Evolutionary conservation across 345 rosid species (phyloP).

Genomic region (Alliaria petiolata): DNA sequence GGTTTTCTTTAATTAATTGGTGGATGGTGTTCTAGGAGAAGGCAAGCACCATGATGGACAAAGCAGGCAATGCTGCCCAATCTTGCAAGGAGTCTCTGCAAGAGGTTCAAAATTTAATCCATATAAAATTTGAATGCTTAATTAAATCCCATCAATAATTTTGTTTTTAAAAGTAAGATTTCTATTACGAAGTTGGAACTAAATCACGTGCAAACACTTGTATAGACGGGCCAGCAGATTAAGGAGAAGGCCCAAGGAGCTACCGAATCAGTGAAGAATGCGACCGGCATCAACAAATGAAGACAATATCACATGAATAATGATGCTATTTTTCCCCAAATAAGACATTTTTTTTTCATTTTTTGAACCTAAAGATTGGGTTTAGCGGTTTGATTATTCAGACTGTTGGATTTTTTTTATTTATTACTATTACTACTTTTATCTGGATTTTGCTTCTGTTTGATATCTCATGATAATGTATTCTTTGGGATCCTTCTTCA

Average conservation of each 20-base stretch:
- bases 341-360: too few relatives aligned
- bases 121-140: not conserved
- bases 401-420: too few relatives aligned
- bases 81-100: constrained; percentile 54
- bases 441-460: not conserved
- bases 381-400: too few relatives aligned
- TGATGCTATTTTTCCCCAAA: not conserved
- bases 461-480: not conserved
- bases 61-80: constrained; percentile 54
- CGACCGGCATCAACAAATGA: constrained; percentile 51
- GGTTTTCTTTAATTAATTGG: not conserved
- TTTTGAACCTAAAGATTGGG: too few relatives aligned
- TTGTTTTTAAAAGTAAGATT: not conserved
- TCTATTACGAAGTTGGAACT: not conserved
- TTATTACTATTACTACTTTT: too few relatives aligned
- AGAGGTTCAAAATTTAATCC: constrained; percentile 34
- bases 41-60: constrained; percentile 51
- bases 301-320: not conserved
- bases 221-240: constrained; percentile 59
- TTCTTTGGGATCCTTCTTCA: not conserved
- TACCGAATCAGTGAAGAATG: constrained; percentile 58
- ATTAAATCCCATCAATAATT: not conserved
- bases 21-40: constrained; percentile 49
- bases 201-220: not conserved
- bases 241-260: constrained; percentile 57